Base-by-base conservation (phyloP, 176 grass and related monocot species). In the Cenchrus purpureus region DNA sequence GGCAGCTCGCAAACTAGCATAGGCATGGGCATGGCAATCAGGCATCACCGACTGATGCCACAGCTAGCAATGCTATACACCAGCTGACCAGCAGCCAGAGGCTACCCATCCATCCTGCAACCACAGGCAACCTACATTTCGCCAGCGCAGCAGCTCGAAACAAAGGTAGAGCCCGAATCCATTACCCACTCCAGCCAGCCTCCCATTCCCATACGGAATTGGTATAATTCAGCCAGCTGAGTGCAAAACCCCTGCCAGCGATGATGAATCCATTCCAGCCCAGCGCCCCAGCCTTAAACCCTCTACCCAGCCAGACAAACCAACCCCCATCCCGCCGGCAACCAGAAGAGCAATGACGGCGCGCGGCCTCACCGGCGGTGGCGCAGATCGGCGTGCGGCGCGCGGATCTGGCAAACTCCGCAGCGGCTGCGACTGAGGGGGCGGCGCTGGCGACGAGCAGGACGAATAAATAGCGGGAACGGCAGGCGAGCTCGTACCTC, bases 321-420 rank as follows among this genome's bases (percentile, higher is more conserved):
- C 66, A 59, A 13, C 43, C 10, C 12, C 15, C 15, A 32, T 9
- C 49, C 0, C 16, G 6, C 13, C 68, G 1, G 22, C 32, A 22
- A 20, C 34, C 5, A 1, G 63, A 19, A 19, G 15, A 70, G 42
- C 40, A 85, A 85, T 78, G 74, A 65, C 65, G 65, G 76, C 69
- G 42, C 28, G 16, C 6, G n/a, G 52, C 5, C 82, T 89, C 78
- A 89, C 88, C 83, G 49, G 14, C 7, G 12, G 43, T 71, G 65
- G 42, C 81, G 31, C 75, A 12, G 66, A 73, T 86, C 67, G 28
- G 56, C 45, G 43, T 11, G 69, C 69, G 6, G 44, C 69, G 56
- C 42, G 64, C 74, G 45, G 89, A 91, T 84, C 80, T 83, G 69
- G 68, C 46, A 74, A 54, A 25, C 46, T 80, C 61, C 61, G 46